Percentiles rank a stretch among this genome's conserved stretches.
These are phyloP conservation scores for Tricholoma matsutake DNA, from an alignment of 768 basidiomycete genomes.

Conservation along the genomic window DNA sequence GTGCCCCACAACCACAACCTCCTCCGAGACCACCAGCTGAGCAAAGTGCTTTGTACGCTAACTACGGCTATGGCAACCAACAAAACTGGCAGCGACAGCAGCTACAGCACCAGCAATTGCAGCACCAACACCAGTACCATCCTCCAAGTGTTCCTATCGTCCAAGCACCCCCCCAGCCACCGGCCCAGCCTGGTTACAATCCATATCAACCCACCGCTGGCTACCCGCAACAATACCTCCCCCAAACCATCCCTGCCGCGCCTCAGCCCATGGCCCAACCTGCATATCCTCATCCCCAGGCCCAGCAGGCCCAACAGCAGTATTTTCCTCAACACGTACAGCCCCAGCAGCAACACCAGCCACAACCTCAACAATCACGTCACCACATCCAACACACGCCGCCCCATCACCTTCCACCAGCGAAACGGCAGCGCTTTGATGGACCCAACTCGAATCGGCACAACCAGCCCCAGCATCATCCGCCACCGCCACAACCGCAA, in stretches of 20 bases:
- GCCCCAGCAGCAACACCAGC: constrained; percentile 37
- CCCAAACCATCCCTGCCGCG: constrained; percentile 49
- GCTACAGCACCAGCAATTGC: constrained; percentile 45
- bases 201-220: constrained; percentile 71
- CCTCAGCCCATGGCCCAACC: constrained; percentile 52
- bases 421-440: constrained; percentile 89
- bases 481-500: constrained; percentile 60
- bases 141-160: constrained; percentile 50
- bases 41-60: constrained; percentile 84
- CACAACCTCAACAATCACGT: constrained; percentile 45
- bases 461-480: constrained; percentile 46
- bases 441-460: constrained; percentile 58
- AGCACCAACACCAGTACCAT: constrained; percentile 49
- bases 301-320: constrained; percentile 43
- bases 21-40: constrained; percentile 64
- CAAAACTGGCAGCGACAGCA: constrained; percentile 63
- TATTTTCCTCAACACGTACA: constrained; percentile 44
- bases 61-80: constrained; percentile 86
- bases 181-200: constrained; percentile 63
- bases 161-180: constrained; percentile 53
- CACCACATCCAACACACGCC: constrained; percentile 60
- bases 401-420: constrained; percentile 84
- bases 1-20: constrained; percentile 46
- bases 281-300: constrained; percentile 42
- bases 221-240: constrained; percentile 64